Evolutionary conservation across 169 alveolate genomes (phyloP), one percentile per base, ranked within the genome.

Genomic region (Eimeria acervulina): DNA sequence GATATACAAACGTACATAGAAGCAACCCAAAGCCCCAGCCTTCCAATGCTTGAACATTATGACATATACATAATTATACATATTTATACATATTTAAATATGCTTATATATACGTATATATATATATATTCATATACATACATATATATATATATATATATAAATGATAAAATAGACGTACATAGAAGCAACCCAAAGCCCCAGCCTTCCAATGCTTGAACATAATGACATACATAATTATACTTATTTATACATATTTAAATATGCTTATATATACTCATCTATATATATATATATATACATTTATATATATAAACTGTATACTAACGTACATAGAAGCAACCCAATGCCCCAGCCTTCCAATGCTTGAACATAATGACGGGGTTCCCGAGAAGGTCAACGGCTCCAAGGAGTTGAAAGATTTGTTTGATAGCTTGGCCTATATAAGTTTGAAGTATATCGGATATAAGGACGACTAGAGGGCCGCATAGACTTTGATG

Each of bases 391-490:
- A 94, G 36, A 1, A 94, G 47, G 33, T 94, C 96, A 36, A 94
- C 95, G 21, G 96, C 96, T 1, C 96, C 96, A 12, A 94, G 51
- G 4, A 94, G 74, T 51, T 83, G 90, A 63, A 78, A 94, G 44
- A 94, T 94, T 55, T 94, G 96, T 44, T 83, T 94, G 26, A 94
- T 94, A 8, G 93, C 96, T 55, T 94, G 96, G 42, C 94, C 95
- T 13, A 94, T 85, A 63, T 84, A 94, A 7, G 70, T 70, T 61
- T 85, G 90, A n/a, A 87, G 51, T 12, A 94, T 78, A 63, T 94
- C 96, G 51, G 94, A 61, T 76, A 94, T 42, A 38, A 94, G 90
- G 21, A 28, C 72, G 19, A 94, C 94, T 4, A 93, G 96, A 26
- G 94, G 95, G 0, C 96, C 96, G 47, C 96, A 85, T 40, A 94